Conservation (phyloP, 2,329 filamentous ascomycete species). For the Sporothrix humicola region DNA sequence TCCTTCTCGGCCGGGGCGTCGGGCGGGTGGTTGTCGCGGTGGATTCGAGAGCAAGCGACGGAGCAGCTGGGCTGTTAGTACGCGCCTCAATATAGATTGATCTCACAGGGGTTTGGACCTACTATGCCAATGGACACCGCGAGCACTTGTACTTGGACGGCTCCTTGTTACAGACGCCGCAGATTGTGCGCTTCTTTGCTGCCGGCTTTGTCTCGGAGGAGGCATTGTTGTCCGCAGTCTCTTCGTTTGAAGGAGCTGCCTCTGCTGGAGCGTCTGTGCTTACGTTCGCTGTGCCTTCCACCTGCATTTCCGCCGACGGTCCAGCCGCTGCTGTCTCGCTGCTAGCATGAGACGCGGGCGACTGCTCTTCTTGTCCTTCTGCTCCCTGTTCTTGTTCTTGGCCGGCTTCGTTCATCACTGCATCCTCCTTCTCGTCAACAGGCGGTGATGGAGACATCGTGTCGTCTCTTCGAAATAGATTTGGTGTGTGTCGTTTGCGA, state of each 20-base stretch:
- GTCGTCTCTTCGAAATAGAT: background rate
- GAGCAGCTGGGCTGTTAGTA: constrained; percentile 60
- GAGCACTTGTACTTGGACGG: constrained; percentile 67
- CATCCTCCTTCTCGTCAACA: background rate
- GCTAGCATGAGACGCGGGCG: constrained; percentile 6
- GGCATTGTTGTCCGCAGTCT: too few species aligned
- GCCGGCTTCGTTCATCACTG: background rate
- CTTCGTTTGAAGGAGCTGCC: background rate
- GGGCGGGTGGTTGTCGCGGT: constrained; percentile 45
- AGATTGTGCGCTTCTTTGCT: constrained; percentile 47
- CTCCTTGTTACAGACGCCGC: constrained; percentile 59
- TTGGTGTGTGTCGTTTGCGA: background rate
- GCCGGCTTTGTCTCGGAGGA: constrained; percentile 15
- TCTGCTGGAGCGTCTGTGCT: background rate
- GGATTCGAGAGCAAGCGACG: constrained; percentile 55
- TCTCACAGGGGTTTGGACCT: constrained; percentile 42
- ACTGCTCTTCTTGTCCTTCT: background rate
- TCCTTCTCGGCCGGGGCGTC: constrained; percentile 30
- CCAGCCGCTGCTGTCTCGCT: constrained; percentile 14
- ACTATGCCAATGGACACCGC: constrained; percentile 65
- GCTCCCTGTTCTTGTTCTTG: background rate
- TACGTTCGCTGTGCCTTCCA: background rate
- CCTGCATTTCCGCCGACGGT: background rate
- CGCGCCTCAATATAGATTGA: too few species aligned
- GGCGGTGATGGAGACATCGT: constrained; percentile 6